A percentile compares a stretch with the other conserved stretches of the same genome.
phyloP scores from a whole-genome alignment of 768 basidiomycete genomes.

The Solioccasus polychromus region DNA sequence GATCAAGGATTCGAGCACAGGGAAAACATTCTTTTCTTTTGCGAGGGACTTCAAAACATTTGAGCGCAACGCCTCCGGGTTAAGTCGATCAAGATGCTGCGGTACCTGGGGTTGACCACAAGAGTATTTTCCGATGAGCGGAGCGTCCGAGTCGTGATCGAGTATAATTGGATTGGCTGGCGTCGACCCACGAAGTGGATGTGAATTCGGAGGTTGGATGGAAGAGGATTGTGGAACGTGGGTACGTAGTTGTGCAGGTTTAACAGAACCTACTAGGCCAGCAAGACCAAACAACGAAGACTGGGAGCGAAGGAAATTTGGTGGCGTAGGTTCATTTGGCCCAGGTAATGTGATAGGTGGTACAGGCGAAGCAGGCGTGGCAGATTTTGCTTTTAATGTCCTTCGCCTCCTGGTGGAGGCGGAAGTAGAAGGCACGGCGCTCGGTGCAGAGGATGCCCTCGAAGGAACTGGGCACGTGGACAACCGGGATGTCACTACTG shows the following conservation, averaged over 20 bases:
- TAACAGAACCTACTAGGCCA: constrained; percentile 65
- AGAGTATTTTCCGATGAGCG: constrained; percentile 14
- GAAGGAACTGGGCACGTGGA: constrained; percentile 10
- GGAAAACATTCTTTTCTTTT: constrained; percentile 64
- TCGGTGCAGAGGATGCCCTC: constrained; percentile 8
- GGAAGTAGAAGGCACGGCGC: background rate
- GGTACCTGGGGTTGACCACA: constrained; percentile 3
- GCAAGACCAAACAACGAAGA: constrained; percentile 69
- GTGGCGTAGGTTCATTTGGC: constrained; percentile 56
- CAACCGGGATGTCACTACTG: constrained; percentile 11
- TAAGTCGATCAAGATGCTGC: constrained; percentile 28
- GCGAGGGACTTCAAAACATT: constrained; percentile 60
- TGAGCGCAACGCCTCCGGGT: constrained; percentile 44
- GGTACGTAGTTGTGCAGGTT: constrained; percentile 39
- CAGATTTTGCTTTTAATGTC: constrained; percentile 34
- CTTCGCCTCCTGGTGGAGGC: constrained; percentile 33
- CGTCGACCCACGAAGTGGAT: constrained; percentile 48
- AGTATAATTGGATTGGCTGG: constrained; percentile 68
- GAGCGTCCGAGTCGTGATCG: constrained; percentile 50
- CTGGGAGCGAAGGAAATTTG: constrained; percentile 73
- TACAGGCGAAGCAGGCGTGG: constrained; percentile 45
- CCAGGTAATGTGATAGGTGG: constrained; percentile 64
- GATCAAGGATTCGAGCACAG: constrained; percentile 60
- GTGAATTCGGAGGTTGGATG: constrained; percentile 35
- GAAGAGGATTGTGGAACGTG: constrained; percentile 1